Evolutionary conservation across 2,329 filamentous ascomycete species (phyloP).

Genomic region (Diaporthe sp.): DNA sequence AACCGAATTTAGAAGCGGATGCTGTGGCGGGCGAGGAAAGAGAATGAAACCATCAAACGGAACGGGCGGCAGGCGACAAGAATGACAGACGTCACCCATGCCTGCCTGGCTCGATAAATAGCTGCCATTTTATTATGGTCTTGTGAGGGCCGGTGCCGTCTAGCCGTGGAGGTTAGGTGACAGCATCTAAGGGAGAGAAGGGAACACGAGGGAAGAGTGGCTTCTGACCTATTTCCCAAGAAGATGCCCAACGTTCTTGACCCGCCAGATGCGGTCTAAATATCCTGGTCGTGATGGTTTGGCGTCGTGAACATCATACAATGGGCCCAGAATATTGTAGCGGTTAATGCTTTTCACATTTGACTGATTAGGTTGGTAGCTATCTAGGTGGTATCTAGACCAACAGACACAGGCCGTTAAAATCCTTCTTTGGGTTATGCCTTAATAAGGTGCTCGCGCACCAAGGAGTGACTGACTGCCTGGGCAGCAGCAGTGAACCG

Average conservation of each 20-base stretch:
- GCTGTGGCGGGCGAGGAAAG: neutral
- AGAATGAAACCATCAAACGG: neutral
- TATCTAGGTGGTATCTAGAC: slow-evolving; percentile 21
- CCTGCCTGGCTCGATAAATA: neutral
- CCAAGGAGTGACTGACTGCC: slow-evolving; percentile 1
- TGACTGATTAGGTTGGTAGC: neutral
- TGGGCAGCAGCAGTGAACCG: neutral
- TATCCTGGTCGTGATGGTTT: neutral
- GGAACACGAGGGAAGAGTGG: neutral
- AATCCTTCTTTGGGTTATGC: neutral
- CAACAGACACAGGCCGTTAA: neutral
- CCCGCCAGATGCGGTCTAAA: neutral
- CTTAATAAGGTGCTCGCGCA: neutral
- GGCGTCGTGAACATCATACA: neutral
- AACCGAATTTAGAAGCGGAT: slow-evolving; percentile 16
- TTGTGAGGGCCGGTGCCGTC: neutral
- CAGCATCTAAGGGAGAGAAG: too few relatives aligned
- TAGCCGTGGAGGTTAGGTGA: neutral
- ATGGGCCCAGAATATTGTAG: neutral
- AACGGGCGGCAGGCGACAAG: neutral
- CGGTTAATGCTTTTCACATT: neutral
- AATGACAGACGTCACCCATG: neutral
- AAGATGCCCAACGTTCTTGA: neutral
- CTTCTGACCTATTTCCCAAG: neutral
- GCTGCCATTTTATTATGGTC: neutral